Percentiles rank a stretch among this genome's conserved stretches.
Evolutionary conservation across 116 monocot genomes (phyloP).

Genomic region (Zostera marina): DNA sequence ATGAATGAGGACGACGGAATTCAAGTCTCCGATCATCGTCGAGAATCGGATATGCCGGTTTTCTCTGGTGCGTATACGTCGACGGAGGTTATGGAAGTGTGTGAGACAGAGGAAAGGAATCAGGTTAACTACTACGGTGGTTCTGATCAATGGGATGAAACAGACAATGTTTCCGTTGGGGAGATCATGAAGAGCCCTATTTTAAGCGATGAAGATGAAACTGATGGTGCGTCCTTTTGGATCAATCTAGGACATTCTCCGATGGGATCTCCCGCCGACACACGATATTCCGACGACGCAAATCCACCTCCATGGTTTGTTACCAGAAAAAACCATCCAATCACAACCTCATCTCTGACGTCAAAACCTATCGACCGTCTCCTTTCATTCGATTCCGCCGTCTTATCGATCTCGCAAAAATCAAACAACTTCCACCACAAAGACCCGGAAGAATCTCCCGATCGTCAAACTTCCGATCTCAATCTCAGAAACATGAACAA

Average conservation of each 20-base stretch:
- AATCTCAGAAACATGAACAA: slow-evolving; percentile 1
- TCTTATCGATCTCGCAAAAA: slow-evolving; percentile 67
- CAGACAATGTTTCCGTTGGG: slow-evolving; percentile 54
- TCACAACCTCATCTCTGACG: slow-evolving; percentile 3
- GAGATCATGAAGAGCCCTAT: slow-evolving; percentile 15
- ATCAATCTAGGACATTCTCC: slow-evolving; percentile 92
- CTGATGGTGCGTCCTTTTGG: slow-evolving; percentile 39
- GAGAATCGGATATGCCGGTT: slow-evolving; percentile 50
- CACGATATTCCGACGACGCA: slow-evolving; percentile 28
- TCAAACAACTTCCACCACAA: slow-evolving; percentile 23
- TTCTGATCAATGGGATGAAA: slow-evolving; percentile 81
- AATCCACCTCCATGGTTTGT: slow-evolving; percentile 33
- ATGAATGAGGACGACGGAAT: no score
- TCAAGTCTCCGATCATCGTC: neutral
- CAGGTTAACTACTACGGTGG: slow-evolving; percentile 39
- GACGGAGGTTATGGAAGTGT: slow-evolving; percentile 61
- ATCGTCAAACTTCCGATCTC: neutral
- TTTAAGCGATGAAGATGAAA: slow-evolving; percentile 21
- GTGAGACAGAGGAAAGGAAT: slow-evolving; percentile 73
- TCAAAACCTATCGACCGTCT: slow-evolving; percentile 30
- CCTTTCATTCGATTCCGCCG: slow-evolving; percentile 73
- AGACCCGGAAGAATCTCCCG: slow-evolving; percentile 8
- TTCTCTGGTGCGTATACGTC: slow-evolving; percentile 81
- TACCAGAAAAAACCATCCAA: slow-evolving; percentile 23
- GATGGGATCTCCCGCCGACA: slow-evolving; percentile 36